A percentile compares a stretch with the other conserved stretches of the same genome.
Evolutionary conservation across 441 rosid genomes (phyloP).

Genomic region (Erodium trifolium): DNA sequence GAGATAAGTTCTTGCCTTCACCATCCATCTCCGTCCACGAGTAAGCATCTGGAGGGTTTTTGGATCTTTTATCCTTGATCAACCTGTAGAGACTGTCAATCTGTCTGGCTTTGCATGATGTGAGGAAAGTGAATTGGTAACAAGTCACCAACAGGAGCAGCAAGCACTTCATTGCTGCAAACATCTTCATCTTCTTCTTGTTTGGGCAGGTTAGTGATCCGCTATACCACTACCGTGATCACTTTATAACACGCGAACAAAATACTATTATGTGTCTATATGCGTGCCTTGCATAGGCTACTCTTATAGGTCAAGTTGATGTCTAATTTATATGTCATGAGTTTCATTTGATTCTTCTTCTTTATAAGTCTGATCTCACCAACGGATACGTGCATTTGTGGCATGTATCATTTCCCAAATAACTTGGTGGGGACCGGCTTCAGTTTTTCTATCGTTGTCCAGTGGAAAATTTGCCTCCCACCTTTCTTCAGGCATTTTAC

Average conservation of each 20-base stretch:
- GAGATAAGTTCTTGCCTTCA: not conserved
- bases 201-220: not conserved
- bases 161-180: not conserved
- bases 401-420: not conserved
- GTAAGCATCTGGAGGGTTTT: constrained; percentile 18
- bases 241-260: not conserved
- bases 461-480: not conserved
- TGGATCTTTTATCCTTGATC: constrained; percentile 22
- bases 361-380: too few relatives aligned
- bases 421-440: not conserved
- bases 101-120: constrained; percentile 25
- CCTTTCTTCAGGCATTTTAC: not conserved
- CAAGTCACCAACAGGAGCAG: not conserved
- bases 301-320: too few relatives aligned
- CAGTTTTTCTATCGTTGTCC: not conserved
- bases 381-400: too few relatives aligned
- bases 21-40: constrained; percentile 16
- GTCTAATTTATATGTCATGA: too few relatives aligned
- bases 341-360: too few relatives aligned
- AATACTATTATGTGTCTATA: too few relatives aligned
- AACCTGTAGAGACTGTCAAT: constrained; percentile 24
- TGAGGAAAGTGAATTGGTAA: not conserved
- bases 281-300: too few relatives aligned
- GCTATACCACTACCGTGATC: not conserved
- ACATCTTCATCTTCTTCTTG: not conserved